phyloP scores from a whole-genome alignment of 768 basidiomycete species.

The Psilocybe subaeruginosa region DNA sequence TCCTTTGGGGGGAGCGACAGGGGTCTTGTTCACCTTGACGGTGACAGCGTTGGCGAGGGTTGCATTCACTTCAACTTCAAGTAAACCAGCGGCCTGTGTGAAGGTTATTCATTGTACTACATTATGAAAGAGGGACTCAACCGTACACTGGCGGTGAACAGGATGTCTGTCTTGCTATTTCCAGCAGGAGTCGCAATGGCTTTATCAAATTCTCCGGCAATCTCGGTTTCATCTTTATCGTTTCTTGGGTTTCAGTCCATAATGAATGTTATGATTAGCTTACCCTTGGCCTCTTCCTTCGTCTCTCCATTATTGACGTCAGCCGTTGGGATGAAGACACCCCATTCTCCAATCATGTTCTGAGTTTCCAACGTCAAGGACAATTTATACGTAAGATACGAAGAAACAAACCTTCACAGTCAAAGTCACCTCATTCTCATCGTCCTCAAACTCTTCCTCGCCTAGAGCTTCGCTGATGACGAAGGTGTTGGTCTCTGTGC shows the following conservation, averaged over 20 bases:
- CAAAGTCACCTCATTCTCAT: slow-evolving; percentile 13
- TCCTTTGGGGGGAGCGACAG: slow-evolving; percentile 13
- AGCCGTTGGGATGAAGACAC: slow-evolving; percentile 11
- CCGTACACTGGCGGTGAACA: slow-evolving; percentile 9
- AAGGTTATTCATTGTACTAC: not conserved
- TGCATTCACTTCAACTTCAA: slow-evolving; percentile 14
- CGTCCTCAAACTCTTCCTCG: slow-evolving; percentile 16
- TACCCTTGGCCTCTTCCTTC: not conserved
- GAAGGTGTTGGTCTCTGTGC: slow-evolving; percentile 16
- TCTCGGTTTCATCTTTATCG: slow-evolving; percentile 1
- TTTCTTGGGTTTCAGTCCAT: not conserved
- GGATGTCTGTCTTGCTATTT: slow-evolving; percentile 13
- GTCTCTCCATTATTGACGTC: not conserved
- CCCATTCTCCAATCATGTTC: slow-evolving; percentile 16
- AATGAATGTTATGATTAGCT: not conserved
- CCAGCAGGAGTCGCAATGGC: slow-evolving; percentile 13
- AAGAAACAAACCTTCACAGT: slow-evolving; percentile 7
- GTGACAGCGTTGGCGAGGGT: slow-evolving; percentile 7
- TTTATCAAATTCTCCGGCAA: slow-evolving; percentile 9
- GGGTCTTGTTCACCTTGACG: slow-evolving; percentile 5
- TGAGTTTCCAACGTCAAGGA: not conserved
- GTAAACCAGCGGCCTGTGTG: slow-evolving; percentile 7
- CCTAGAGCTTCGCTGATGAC: slow-evolving; percentile 12
- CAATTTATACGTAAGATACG: not conserved
- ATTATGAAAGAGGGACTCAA: not conserved